Conservation (phyloP, 495 filamentous ascomycete species). For the Melanomma pulvis-pyrius region DNA sequence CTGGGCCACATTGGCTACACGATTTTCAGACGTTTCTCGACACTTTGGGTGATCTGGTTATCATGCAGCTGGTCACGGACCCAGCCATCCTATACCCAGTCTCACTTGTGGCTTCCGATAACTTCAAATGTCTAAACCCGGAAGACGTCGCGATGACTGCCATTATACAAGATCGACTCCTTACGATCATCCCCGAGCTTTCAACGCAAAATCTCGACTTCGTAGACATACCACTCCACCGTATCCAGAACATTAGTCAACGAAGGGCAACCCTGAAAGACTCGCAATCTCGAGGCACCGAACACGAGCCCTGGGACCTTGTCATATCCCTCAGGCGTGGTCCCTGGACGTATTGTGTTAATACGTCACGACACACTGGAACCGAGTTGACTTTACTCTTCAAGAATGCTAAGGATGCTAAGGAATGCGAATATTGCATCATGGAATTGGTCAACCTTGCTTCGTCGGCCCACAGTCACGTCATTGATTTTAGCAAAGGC, state of each 20-base stretch:
- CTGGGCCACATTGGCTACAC: slow-evolving; percentile 14
- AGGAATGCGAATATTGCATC: slow-evolving; percentile 14
- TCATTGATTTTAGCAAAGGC: background rate
- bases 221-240: slow-evolving; percentile 26
- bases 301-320: slow-evolving; percentile 18
- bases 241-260: background rate
- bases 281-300: slow-evolving; percentile 9
- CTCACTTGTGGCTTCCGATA: slow-evolving; percentile 14
- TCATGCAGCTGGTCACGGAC: background rate
- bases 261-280: slow-evolving; percentile 12
- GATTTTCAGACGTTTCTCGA: slow-evolving; percentile 32
- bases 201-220: background rate
- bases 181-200: slow-evolving; percentile 15
- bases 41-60: slow-evolving; percentile 1
- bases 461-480: background rate
- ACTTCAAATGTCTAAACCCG: slow-evolving; percentile 9
- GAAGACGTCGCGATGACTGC: background rate
- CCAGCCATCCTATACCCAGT: slow-evolving; percentile 15
- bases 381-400: slow-evolving; percentile 23
- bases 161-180: background rate
- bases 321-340: slow-evolving; percentile 6
- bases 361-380: slow-evolving; percentile 12
- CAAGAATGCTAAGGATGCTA: background rate
- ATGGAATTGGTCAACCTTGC: background rate
- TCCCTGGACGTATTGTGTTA: slow-evolving; percentile 26